phyloP scores from a whole-genome alignment of 768 basidiomycete genomes.

The Termitomyces sp. region DNA sequence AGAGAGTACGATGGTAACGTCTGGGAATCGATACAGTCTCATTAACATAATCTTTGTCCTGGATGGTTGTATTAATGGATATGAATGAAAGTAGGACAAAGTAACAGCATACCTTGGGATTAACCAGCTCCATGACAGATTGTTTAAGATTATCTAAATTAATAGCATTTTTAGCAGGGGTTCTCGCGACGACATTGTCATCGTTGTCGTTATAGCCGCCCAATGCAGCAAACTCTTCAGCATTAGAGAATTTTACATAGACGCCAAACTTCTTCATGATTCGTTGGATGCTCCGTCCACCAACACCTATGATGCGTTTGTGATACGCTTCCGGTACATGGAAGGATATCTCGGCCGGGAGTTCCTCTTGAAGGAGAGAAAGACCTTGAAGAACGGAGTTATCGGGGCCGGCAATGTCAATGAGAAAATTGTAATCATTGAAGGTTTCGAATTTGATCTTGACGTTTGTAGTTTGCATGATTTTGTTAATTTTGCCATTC shows the following conservation, averaged over 20 bases:
- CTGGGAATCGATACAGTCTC: conserved; percentile 93
- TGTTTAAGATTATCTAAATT: conserved; percentile 94
- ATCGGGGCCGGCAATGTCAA: conserved; percentile 85
- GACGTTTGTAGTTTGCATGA: conserved; percentile 95
- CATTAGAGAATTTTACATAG: conserved; percentile 98
- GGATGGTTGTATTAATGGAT: conserved; percentile 1
- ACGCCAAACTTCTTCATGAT: conserved; percentile 99
- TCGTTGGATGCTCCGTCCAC: conserved; percentile 94
- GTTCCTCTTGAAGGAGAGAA: conserved; percentile 87
- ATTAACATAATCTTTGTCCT: conserved; percentile 97
- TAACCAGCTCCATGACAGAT: conserved; percentile 96
- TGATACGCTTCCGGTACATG: conserved; percentile 98
- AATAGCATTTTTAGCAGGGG: conserved; percentile 94
- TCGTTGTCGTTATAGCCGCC: conserved; percentile 97
- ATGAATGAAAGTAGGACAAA: background rate
- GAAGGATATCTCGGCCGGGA: conserved; percentile 98
- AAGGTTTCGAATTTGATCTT: conserved; percentile 99
- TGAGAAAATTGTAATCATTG: conserved; percentile 93
- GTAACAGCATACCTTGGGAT: conserved; percentile 69
- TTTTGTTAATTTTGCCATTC: conserved; percentile 99
- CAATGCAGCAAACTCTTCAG: conserved; percentile 91
- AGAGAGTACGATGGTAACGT: conserved; percentile 88
- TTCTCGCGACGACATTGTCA: conserved; percentile 97
- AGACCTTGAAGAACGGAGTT: conserved; percentile 83
- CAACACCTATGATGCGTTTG: conserved; percentile 98